Evolutionary conservation across 192 early-diverging fungal genomes (phyloP).

Genomic region (Coemansia sp.): DNA sequence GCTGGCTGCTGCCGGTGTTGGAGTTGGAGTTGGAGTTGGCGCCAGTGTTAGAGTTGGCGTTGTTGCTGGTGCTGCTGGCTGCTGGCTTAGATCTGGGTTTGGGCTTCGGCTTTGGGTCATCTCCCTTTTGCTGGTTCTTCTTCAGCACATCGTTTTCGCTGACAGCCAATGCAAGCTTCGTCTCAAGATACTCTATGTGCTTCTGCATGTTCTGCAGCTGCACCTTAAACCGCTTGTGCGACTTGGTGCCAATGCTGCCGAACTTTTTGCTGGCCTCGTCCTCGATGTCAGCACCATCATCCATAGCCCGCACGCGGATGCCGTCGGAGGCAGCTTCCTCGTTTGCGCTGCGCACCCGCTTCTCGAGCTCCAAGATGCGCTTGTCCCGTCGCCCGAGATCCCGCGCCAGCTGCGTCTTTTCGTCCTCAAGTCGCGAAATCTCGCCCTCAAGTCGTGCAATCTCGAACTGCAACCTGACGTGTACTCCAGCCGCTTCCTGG

Average conservation of each 20-base stretch:
- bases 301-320: conserved; percentile 45
- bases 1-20: background rate
- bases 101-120: background rate
- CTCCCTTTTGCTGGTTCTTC: conserved; percentile 15
- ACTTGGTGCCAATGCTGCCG: conserved; percentile 46
- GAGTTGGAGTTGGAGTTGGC: no score
- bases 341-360: conserved; percentile 12
- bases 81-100: background rate
- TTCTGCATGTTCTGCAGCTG: conserved; percentile 57
- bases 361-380: conserved; percentile 32
- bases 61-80: background rate
- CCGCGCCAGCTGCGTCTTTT: conserved; percentile 41
- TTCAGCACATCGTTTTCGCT: conserved; percentile 52
- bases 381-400: conserved; percentile 31
- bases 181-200: conserved; percentile 55
- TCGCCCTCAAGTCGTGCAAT: conserved; percentile 51
- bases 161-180: conserved; percentile 46
- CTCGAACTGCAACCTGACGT: conserved; percentile 52
- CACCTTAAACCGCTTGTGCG: conserved; percentile 55
- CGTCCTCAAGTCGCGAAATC: conserved; percentile 48
- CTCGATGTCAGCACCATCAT: conserved; percentile 19
- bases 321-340: conserved; percentile 25
- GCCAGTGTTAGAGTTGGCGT: background rate
- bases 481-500: conserved; percentile 50
- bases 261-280: conserved; percentile 18